Evolutionary conservation across 2,329 filamentous ascomycete species (phyloP).

Genomic region (Monosporascus sp.): DNA sequence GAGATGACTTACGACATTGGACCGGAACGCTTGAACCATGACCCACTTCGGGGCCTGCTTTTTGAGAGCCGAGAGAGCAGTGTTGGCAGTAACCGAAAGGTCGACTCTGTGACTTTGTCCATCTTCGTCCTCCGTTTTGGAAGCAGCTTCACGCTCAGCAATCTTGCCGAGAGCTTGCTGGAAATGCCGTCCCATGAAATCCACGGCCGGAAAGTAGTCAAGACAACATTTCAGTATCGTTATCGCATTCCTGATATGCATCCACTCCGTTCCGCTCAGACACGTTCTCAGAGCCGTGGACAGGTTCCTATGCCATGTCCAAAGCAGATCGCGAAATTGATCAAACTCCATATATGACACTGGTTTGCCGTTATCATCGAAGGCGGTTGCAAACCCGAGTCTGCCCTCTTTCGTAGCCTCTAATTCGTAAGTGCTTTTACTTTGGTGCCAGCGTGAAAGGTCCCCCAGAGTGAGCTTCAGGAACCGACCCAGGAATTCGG

Average conservation of each 20-base stretch:
- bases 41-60: conserved; percentile 65
- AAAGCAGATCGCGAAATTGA: conserved; percentile 78
- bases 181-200: conserved; percentile 74
- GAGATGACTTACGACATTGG: conserved; percentile 50
- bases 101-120: conserved; percentile 63
- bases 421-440: conserved; percentile 71
- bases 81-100: conserved; percentile 67
- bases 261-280: conserved; percentile 81
- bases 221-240: conserved; percentile 78
- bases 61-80: conserved; percentile 64
- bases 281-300: conserved; percentile 76
- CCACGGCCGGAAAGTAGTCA: conserved; percentile 79
- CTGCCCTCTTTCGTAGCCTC: conserved; percentile 62
- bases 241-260: conserved; percentile 95
- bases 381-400: conserved; percentile 71
- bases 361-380: conserved; percentile 67
- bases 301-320: conserved; percentile 84
- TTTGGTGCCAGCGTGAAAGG: conserved; percentile 76
- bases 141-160: conserved; percentile 52
- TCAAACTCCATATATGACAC: conserved; percentile 73
- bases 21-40: conserved; percentile 67
- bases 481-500: conserved; percentile 89
- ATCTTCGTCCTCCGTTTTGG: conserved; percentile 41
- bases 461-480: conserved; percentile 77
- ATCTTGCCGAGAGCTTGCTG: conserved; percentile 62